Evolutionary conservation across 2,329 filamentous ascomycete species (phyloP), one percentile per base, ranked within the genome.

Genomic region (Macrophomina phaseolina): DNA sequence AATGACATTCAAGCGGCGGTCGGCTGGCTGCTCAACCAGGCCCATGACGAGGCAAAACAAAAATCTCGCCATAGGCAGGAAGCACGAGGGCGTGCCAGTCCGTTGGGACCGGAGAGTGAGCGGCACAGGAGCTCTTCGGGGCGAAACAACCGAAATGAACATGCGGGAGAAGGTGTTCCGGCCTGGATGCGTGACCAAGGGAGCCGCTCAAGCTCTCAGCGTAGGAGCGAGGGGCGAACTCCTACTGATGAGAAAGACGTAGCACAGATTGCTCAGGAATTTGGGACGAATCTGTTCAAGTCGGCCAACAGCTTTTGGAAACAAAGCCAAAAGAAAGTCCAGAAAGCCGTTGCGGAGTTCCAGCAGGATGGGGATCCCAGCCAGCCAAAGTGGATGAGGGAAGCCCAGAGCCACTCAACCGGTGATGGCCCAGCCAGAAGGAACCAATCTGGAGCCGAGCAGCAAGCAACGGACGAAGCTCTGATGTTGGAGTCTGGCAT

Each of bases 231-330:
- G 61, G 86, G 81, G 67, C 80, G 81, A 67, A 88, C 89, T 1
- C 86, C 86, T 4, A 83, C 83, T 9, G 63, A 78, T 7, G 91
- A 93, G 1, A 88, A 84, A 64, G 94, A 97, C 72, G 84, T 97
- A 66, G 84, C 92, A 16, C 93, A 94, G 74, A 86, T 90, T 51
- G 94, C 94, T 2, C 89, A 92, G 5, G 91, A 94, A 40, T 85
- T 98, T 74, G 92, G 95, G 0, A 92, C 83, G 52, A 96, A 86
- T 69, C 80, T 99, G 12, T 89, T 98, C 78, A 99, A 99, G 77
- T 95, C 94, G 2, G 95, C 95, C 1, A 97, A 96, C 71, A 94
- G 92, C 0, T 81, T 98, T 0, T 99, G 95, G 95, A 99, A 97
- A 76, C 92, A 91, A 3, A 90, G 94, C 0, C 92, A 94, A 75